Conservation (phyloP, 1,139 yeast genomes). For the Saccharomycopsis crataegensis region DNA sequence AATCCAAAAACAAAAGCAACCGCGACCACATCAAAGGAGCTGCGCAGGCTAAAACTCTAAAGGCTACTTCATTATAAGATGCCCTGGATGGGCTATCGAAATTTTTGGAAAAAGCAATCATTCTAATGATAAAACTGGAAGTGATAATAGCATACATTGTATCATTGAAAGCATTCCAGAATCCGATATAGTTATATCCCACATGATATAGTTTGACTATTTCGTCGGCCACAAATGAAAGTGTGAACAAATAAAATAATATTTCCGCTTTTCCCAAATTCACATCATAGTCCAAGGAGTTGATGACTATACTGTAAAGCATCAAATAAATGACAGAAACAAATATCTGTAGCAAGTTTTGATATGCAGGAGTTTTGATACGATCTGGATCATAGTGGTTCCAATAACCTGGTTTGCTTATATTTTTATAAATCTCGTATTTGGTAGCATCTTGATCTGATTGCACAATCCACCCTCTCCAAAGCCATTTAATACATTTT, state of each 20-base stretch:
- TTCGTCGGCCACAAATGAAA: conserved; percentile 65
- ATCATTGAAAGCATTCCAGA: conserved; percentile 78
- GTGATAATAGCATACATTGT: conserved; percentile 50
- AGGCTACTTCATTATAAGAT: conserved; percentile 55
- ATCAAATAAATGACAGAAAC: conserved; percentile 60
- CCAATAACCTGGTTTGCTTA: conserved; percentile 45
- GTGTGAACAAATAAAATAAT: conserved; percentile 56
- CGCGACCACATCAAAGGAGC: conserved; percentile 89
- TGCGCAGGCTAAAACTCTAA: conserved; percentile 66
- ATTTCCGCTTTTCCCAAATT: conserved; percentile 43
- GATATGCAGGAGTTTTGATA: conserved; percentile 78
- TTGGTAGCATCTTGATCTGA: conserved; percentile 61
- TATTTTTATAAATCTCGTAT: conserved; percentile 57
- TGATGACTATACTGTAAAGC: conserved; percentile 59
- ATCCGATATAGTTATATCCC: conserved; percentile 64
- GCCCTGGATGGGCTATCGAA: conserved; percentile 29
- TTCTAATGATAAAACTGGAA: conserved; percentile 49
- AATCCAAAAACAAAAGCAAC: conserved; percentile 65
- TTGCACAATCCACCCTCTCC: conserved; percentile 92
- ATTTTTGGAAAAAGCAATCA: conserved; percentile 38
- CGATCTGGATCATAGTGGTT: conserved; percentile 80
- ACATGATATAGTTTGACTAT: conserved; percentile 64
- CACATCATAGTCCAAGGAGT: conserved; percentile 33
- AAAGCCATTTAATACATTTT: conserved; percentile 79
- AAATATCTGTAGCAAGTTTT: conserved; percentile 60